Conservation (phyloP, 768 basidiomycete genomes). For the Arthromyces matolae region DNA sequence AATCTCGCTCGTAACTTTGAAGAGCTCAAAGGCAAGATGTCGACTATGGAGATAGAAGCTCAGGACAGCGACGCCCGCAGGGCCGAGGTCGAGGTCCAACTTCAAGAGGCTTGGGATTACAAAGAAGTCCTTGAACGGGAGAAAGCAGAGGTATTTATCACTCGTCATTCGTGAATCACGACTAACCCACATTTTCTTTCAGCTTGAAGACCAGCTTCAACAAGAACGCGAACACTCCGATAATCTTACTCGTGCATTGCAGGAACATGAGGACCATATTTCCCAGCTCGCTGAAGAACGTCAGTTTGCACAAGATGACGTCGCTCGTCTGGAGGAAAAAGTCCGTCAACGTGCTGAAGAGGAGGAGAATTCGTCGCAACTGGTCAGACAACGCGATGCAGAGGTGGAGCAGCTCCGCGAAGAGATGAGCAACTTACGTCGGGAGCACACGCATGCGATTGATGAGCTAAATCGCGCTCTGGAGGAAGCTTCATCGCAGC, state of each 20-base stretch:
- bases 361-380: constrained; percentile 42
- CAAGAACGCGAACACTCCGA: constrained; percentile 51
- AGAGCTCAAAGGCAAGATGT: constrained; percentile 39
- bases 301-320: constrained; percentile 49
- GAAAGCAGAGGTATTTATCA: constrained; percentile 43
- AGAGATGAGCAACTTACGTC: constrained; percentile 49
- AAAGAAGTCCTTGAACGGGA: constrained; percentile 57
- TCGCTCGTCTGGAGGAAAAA: constrained; percentile 54
- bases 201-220: constrained; percentile 56
- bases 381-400: constrained; percentile 44
- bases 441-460: constrained; percentile 48
- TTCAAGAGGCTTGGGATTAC: constrained; percentile 48
- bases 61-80: constrained; percentile 53
- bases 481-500: constrained; percentile 43
- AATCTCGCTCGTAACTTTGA: constrained; percentile 36
- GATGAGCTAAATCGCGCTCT: constrained; percentile 47
- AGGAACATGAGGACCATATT: constrained; percentile 53
- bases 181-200: too few relatives aligned
- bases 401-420: constrained; percentile 54
- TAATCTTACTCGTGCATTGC: constrained; percentile 41
- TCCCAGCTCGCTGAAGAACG: constrained; percentile 51
- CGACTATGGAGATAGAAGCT: constrained; percentile 52
- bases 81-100: constrained; percentile 50
- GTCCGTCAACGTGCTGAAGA: constrained; percentile 57
- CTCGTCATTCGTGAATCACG: not conserved